Evolutionary conservation across 2,329 filamentous ascomycete species (phyloP).

Genomic region (Eurotiales sp.): DNA sequence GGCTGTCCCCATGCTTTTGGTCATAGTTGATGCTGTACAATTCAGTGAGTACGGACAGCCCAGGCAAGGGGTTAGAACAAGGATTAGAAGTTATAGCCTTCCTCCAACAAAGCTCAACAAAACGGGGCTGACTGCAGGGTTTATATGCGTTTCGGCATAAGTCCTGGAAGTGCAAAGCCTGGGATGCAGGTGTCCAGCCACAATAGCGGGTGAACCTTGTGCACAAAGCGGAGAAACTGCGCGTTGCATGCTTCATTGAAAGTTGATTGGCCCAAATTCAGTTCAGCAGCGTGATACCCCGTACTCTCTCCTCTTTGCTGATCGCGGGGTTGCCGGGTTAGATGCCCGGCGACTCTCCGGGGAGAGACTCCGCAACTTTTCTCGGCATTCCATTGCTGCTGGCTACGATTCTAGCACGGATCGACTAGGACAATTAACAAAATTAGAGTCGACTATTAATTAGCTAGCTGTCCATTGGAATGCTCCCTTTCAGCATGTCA

Average conservation of each 20-base stretch:
- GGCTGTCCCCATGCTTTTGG: background rate
- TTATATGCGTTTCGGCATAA: background rate
- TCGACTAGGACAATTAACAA: background rate
- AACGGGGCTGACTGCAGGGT: background rate
- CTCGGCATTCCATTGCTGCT: too few species aligned
- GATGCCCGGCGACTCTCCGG: slow-evolving; percentile 1
- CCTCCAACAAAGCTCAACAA: background rate
- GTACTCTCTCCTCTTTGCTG: background rate
- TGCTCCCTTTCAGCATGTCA: background rate
- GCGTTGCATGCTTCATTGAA: too few species aligned
- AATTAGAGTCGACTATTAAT: background rate
- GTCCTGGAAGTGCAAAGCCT: background rate
- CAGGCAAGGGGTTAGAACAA: background rate
- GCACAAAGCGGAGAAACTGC: background rate
- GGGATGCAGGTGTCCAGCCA: too few species aligned
- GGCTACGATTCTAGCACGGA: too few species aligned
- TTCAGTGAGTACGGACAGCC: background rate
- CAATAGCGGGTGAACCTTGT: background rate
- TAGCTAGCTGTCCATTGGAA: background rate
- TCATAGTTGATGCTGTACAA: background rate
- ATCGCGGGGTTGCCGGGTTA: background rate
- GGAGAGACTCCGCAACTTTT: background rate
- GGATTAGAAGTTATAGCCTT: too few species aligned
- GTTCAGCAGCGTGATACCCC: background rate
- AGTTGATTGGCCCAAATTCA: background rate